Conservation (phyloP, 331 rosid species). For the Stylosanthes scabra region DNA sequence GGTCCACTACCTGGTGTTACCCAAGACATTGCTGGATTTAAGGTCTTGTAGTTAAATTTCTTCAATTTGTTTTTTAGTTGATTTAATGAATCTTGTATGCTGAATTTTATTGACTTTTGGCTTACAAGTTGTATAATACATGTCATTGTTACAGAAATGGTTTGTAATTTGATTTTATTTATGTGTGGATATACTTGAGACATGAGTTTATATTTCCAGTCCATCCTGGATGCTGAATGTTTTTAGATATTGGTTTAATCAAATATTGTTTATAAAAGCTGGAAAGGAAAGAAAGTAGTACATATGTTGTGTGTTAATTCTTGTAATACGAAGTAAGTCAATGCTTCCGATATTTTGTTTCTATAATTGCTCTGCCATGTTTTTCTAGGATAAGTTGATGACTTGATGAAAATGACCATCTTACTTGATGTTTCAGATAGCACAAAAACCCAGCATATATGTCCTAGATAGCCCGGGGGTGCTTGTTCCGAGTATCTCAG, state of each 20-base stretch:
- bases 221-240: not conserved
- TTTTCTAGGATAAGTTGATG: conserved; percentile 12
- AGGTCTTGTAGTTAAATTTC: conserved; percentile 50
- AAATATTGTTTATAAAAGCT: conserved; percentile 11
- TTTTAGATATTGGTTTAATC: conserved; percentile 18
- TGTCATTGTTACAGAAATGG: not conserved
- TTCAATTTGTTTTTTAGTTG: not conserved
- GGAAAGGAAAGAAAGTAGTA: conserved; percentile 1
- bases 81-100: not conserved
- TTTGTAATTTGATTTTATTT: not conserved
- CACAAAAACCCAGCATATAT: conserved; percentile 89
- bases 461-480: conserved; percentile 94
- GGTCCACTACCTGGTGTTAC: conserved; percentile 98
- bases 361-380: conserved; percentile 4
- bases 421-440: conserved; percentile 65
- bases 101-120: not conserved
- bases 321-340: not conserved
- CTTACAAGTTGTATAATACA: not conserved
- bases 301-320: not conserved
- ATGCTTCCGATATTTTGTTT: conserved; percentile 28
- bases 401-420: conserved; percentile 17
- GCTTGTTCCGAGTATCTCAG: conserved; percentile 83
- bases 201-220: not conserved
- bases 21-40: conserved; percentile 91
- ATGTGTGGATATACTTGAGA: conserved; percentile 4